Conservation (phyloP, 306 rosid species). For the Acacia confusa region DNA sequence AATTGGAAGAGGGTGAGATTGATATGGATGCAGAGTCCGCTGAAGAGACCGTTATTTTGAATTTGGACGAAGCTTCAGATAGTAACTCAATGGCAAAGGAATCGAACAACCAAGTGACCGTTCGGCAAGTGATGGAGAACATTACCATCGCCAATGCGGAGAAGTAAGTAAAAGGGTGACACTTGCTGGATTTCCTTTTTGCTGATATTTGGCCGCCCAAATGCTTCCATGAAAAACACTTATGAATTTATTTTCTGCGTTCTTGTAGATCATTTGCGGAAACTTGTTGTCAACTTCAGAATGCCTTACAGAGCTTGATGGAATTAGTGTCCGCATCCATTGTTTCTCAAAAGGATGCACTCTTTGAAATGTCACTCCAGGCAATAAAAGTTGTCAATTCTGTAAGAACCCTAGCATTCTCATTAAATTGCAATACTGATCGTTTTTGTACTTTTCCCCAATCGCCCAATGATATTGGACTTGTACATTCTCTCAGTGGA, state of each 20-base stretch:
- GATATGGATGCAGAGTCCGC: conserved; percentile 67
- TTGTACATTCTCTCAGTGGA: not conserved
- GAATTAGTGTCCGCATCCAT: conserved; percentile 39
- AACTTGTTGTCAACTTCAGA: conserved; percentile 53
- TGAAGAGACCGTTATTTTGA: conserved; percentile 18
- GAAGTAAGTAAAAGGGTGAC: conserved; percentile 78
- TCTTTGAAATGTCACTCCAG: conserved; percentile 44
- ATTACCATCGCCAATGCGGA: conserved; percentile 56
- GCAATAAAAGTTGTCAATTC: conserved; percentile 56
- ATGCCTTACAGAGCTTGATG: conserved; percentile 46
- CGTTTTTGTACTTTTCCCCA: not conserved
- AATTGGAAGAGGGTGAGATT: conserved; percentile 99
- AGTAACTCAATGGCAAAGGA: conserved; percentile 27
- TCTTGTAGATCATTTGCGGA: conserved; percentile 73
- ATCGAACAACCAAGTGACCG: conserved; percentile 37
- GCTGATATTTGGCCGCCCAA: conserved; percentile 21
- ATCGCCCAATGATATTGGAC: not conserved
- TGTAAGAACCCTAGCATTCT: conserved; percentile 48
- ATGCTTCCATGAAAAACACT: not conserved
- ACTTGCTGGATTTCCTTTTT: conserved; percentile 29
- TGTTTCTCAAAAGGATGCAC: conserved; percentile 49
- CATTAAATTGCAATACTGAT: not conserved
- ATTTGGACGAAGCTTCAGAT: conserved; percentile 28
- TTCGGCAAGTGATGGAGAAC: conserved; percentile 50
- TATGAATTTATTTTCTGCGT: conserved; percentile 28